These are phyloP conservation scores for Populus alba DNA, from an alignment of 345 rosid genomes.

Conservation along the genomic window DNA sequence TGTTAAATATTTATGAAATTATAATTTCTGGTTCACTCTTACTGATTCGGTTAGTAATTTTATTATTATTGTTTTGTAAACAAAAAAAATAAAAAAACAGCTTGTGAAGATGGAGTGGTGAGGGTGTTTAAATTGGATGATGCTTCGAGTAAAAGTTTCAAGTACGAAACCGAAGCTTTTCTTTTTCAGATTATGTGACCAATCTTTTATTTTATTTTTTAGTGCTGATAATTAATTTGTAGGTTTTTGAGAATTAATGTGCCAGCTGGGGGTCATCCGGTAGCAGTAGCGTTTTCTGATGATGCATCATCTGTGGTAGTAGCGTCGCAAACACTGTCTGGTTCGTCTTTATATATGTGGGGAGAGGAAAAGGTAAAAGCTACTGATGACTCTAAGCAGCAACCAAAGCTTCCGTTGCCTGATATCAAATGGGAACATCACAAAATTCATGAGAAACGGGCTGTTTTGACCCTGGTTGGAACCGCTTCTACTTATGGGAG, in stretches of 20 bases:
- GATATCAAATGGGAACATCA: constrained; percentile 83
- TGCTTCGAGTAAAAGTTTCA: constrained; percentile 93
- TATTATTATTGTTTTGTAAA: neutral
- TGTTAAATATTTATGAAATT: neutral
- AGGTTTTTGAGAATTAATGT: constrained; percentile 79
- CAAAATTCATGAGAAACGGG: constrained; percentile 61
- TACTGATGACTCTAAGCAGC: constrained; percentile 54
- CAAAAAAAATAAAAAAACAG: constrained; percentile 34
- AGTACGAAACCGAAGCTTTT: constrained; percentile 40
- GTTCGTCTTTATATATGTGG: constrained; percentile 79
- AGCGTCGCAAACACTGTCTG: constrained; percentile 56
- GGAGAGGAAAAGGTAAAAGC: constrained; percentile 72
- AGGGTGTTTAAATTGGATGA: constrained; percentile 90
- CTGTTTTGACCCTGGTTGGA: constrained; percentile 64
- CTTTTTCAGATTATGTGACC: neutral
- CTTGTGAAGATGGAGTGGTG: constrained; percentile 82
- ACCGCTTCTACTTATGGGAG: constrained; percentile 79
- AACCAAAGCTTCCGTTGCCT: constrained; percentile 75
- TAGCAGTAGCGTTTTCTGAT: constrained; percentile 70
- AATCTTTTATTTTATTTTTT: neutral
- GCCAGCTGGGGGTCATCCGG: constrained; percentile 87
- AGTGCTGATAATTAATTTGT: constrained; percentile 14
- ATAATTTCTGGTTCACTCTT: no score
- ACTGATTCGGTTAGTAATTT: neutral
- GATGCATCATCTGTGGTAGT: constrained; percentile 77